These are phyloP conservation scores for Lactarius sanguifluus DNA, from an alignment of 768 basidiomycete species.

Conservation along the genomic window DNA sequence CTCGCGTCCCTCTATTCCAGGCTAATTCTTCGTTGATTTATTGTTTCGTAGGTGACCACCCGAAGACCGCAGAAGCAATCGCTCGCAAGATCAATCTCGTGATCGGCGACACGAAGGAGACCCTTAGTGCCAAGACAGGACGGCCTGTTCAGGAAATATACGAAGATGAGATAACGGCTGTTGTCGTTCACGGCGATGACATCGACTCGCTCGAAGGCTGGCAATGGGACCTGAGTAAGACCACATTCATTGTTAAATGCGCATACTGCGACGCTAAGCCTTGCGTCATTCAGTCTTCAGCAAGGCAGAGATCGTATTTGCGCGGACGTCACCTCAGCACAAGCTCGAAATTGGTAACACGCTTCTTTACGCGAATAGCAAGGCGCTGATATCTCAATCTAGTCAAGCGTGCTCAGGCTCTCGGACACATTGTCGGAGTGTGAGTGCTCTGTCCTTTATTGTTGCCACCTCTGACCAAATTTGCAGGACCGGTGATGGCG, in stretches of 20 bases:
- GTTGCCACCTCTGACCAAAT: constrained; percentile 9
- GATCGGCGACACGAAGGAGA: constrained; percentile 63
- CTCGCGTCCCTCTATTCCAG: background rate
- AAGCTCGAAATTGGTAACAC: constrained; percentile 65
- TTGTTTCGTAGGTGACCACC: constrained; percentile 54
- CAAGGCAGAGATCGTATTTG: constrained; percentile 71
- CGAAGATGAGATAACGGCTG: constrained; percentile 65
- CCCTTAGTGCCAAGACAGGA: constrained; percentile 55
- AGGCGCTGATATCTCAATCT: constrained; percentile 7
- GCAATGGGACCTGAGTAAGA: constrained; percentile 72
- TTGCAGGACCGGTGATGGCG: constrained; percentile 64
- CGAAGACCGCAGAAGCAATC: constrained; percentile 72
- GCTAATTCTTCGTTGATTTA: background rate
- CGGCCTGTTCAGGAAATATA: constrained; percentile 57
- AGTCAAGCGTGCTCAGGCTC: constrained; percentile 71
- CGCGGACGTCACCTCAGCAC: constrained; percentile 69
- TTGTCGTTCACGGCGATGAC: constrained; percentile 67
- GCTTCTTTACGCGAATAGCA: background rate
- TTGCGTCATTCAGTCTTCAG: constrained; percentile 50
- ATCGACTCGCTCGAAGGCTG: constrained; percentile 66
- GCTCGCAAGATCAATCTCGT: constrained; percentile 72
- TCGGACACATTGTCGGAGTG: constrained; percentile 73
- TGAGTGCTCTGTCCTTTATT: constrained; percentile 38
- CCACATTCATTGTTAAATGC: constrained; percentile 15
- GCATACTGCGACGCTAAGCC: constrained; percentile 1